These are phyloP conservation scores for Dimargaris cristalligena DNA, from an alignment of 192 early-diverging fungal species.

Conservation along the genomic window DNA sequence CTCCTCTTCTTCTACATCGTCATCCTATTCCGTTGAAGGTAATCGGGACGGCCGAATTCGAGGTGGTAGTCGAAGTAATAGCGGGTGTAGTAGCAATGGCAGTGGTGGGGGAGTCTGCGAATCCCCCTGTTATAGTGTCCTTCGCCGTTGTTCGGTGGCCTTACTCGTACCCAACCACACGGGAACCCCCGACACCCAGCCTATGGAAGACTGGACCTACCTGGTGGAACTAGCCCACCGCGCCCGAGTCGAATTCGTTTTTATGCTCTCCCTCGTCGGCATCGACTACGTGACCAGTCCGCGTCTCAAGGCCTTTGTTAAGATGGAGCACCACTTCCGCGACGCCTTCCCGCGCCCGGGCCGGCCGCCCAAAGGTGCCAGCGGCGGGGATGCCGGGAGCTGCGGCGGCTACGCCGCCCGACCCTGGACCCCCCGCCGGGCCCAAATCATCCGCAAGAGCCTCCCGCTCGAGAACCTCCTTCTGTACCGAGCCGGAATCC, in stretches of 20 bases:
- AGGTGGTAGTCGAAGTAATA: neutral
- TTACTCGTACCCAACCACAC: neutral
- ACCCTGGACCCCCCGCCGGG: too few relatives aligned
- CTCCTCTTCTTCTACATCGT: neutral
- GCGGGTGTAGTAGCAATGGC: too few relatives aligned
- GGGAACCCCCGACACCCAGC: neutral
- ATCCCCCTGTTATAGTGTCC: too few relatives aligned
- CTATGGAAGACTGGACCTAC: neutral
- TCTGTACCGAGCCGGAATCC: neutral
- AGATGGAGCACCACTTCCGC: neutral
- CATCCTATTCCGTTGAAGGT: neutral
- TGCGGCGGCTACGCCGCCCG: too few relatives aligned
- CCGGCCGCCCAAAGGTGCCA: neutral
- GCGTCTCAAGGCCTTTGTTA: neutral
- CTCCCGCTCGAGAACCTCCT: constrained; percentile 2
- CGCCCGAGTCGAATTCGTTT: neutral
- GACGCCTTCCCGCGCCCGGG: neutral
- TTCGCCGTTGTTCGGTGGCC: neutral
- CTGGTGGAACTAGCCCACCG: neutral
- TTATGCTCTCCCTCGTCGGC: constrained; percentile 1
- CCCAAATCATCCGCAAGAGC: neutral
- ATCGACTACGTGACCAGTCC: neutral
- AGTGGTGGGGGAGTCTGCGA: too few relatives aligned
- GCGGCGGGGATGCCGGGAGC: neutral
- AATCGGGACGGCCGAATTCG: neutral